These are phyloP conservation scores for Carex myosuroides DNA, from an alignment of 176 grass and related monocot species.

Conservation along the genomic window DNA sequence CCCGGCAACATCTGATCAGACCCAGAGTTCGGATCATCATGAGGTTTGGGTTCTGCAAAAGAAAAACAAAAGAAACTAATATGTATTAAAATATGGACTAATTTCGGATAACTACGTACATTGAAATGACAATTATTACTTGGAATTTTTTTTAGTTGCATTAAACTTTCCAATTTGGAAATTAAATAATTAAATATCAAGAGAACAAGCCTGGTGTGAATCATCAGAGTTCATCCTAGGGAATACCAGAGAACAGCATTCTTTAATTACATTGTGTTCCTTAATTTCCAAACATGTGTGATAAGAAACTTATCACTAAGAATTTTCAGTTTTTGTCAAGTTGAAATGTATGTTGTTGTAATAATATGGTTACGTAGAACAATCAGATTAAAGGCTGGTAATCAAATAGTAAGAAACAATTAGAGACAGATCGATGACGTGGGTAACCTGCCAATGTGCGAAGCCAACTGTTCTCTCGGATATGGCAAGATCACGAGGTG, in stretches of 20 bases:
- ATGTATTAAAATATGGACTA: neutral
- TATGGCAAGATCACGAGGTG: constrained; percentile 3
- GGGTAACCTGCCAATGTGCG: neutral
- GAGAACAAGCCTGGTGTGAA: neutral
- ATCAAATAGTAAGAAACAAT: neutral
- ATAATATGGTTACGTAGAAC: no score
- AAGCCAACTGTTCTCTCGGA: neutral
- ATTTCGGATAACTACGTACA: neutral
- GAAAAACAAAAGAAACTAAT: neutral
- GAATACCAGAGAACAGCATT: neutral
- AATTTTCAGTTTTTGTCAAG: no score
- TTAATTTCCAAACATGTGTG: no score
- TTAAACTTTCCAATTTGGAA: neutral
- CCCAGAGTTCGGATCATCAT: neutral
- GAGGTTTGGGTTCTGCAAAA: neutral
- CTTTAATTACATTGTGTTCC: neutral
- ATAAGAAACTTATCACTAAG: no score
- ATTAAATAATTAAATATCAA: neutral
- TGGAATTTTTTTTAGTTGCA: neutral
- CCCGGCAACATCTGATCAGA: neutral
- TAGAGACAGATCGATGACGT: neutral
- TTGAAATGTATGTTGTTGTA: no score
- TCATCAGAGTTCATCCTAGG: neutral
- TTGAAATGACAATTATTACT: neutral
- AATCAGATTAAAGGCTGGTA: neutral